phyloP scores from a whole-genome alignment of 805 yeast genomes.

The Maudiozyma barnettii region DNA sequence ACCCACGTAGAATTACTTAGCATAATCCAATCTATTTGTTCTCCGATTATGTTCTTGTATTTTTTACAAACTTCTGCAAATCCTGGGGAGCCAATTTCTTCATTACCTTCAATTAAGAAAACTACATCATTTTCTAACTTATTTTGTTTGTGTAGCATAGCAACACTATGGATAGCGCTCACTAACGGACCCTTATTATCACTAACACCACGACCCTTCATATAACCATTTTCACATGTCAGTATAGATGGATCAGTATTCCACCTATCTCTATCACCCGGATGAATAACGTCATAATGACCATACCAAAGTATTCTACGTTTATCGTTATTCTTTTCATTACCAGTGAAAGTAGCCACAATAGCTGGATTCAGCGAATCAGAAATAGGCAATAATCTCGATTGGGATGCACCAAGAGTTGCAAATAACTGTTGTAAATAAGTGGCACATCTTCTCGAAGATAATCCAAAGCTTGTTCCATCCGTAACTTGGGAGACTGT shows the following conservation, averaged over 20 bases:
- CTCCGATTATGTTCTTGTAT: constrained; percentile 46
- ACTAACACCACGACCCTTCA: constrained; percentile 86
- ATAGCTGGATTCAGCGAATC: constrained; percentile 76
- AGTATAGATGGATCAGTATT: constrained; percentile 66
- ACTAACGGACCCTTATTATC: constrained; percentile 92
- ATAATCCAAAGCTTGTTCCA: constrained; percentile 45
- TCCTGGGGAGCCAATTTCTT: constrained; percentile 86
- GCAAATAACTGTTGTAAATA: constrained; percentile 53
- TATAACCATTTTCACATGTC: constrained; percentile 70
- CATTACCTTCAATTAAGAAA: constrained; percentile 89
- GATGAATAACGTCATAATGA: constrained; percentile 90
- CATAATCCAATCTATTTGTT: constrained; percentile 72
- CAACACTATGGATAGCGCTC: constrained; percentile 81
- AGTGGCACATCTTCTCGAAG: constrained; percentile 80
- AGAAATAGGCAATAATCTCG: constrained; percentile 61
- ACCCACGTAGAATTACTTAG: constrained; percentile 92
- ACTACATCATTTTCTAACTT: constrained; percentile 62
- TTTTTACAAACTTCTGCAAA: constrained; percentile 57
- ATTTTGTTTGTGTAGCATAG: constrained; percentile 47
- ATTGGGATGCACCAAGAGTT: constrained; percentile 57
- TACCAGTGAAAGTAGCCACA: constrained; percentile 57
- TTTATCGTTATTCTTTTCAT: constrained; percentile 12
- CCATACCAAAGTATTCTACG: constrained; percentile 79
- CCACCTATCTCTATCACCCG: constrained; percentile 58
- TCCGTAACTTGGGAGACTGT: constrained; percentile 62